Evolutionary conservation across 2,329 filamentous ascomycete genomes (phyloP).

Genomic region (Aspergillus pseudoviridinutans): DNA sequence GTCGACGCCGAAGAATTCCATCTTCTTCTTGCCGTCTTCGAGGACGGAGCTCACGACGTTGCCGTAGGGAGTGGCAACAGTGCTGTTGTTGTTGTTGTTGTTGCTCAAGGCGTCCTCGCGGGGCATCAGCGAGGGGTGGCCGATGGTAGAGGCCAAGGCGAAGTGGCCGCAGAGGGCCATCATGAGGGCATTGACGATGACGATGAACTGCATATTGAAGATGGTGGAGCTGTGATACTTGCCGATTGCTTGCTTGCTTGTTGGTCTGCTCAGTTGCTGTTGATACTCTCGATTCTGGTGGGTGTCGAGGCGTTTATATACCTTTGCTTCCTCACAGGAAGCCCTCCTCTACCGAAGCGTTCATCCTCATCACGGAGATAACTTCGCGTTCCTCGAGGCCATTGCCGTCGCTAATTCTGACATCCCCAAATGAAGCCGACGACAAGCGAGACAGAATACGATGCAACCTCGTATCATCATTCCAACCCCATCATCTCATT

Average conservation of each 20-base stretch:
- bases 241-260: not conserved
- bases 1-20: slow-evolving; percentile 1
- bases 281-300: not conserved
- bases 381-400: not conserved
- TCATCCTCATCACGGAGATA: not conserved
- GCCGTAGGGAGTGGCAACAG: not conserved
- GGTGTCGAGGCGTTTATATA: not conserved
- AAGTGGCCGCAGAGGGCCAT: not conserved
- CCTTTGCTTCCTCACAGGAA: not conserved
- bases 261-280: not conserved
- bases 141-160: not conserved
- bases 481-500: not conserved
- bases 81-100: not conserved
- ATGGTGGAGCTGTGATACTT: too few species aligned
- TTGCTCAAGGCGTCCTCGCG: not conserved
- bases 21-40: not conserved
- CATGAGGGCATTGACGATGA: not conserved
- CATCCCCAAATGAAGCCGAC: not conserved
- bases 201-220: slow-evolving; percentile 1
- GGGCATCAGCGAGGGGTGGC: not conserved
- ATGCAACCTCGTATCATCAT: not conserved
- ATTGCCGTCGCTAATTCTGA: not conserved
- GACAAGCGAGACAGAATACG: not conserved
- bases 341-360: not conserved
- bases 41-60: slow-evolving; percentile 1